A percentile compares a stretch with the other conserved stretches of the same genome.
Conservation (phyloP, 257 asterid species). For the Haberlea rhodopensis region DNA sequence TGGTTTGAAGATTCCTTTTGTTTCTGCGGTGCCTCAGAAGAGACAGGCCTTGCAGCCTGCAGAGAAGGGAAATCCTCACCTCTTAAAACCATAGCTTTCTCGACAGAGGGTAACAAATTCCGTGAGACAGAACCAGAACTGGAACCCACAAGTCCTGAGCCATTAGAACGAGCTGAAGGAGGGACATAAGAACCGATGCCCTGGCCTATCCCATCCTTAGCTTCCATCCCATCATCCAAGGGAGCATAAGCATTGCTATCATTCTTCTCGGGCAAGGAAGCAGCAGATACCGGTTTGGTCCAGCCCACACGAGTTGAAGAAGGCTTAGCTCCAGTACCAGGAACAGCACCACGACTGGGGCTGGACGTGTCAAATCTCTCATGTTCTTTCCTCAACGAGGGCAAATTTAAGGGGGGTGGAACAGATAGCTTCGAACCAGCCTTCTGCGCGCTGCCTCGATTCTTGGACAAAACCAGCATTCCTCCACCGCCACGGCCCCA, state of each 20-base stretch:
- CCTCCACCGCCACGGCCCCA: conserved; percentile 78
- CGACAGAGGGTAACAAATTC: conserved; percentile 39
- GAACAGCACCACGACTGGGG: conserved; percentile 50
- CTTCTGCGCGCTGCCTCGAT: conserved; percentile 52
- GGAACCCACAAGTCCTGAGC: conserved; percentile 35
- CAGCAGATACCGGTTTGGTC: conserved; percentile 62
- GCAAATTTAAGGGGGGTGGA: conserved; percentile 97
- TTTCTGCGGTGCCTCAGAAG: conserved; percentile 63
- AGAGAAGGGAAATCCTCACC: conserved; percentile 99
- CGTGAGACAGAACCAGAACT: conserved; percentile 38
- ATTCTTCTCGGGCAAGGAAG: conserved; percentile 44
- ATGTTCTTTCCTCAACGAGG: conserved; percentile 92
- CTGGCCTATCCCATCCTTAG: conserved; percentile 41
- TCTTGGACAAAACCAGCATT: conserved; percentile 83
- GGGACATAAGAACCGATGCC: conserved; percentile 65
- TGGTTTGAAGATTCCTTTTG: conserved; percentile 56
- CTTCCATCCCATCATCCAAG: conserved; percentile 39
- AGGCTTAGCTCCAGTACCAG: conserved; percentile 74
- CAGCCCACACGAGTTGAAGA: conserved; percentile 86
- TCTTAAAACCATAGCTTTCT: conserved; percentile 72
- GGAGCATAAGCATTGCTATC: conserved; percentile 37
- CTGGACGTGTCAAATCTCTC: conserved; percentile 69
- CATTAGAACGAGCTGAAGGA: conserved; percentile 66
- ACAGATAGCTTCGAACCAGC: conserved; percentile 73
- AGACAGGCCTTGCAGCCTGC: conserved; percentile 74